A percentile compares a stretch with the other conserved stretches of the same genome.
Evolutionary conservation across 148 eudicot species (phyloP).

Genomic region (Rhododendron ovatum): DNA sequence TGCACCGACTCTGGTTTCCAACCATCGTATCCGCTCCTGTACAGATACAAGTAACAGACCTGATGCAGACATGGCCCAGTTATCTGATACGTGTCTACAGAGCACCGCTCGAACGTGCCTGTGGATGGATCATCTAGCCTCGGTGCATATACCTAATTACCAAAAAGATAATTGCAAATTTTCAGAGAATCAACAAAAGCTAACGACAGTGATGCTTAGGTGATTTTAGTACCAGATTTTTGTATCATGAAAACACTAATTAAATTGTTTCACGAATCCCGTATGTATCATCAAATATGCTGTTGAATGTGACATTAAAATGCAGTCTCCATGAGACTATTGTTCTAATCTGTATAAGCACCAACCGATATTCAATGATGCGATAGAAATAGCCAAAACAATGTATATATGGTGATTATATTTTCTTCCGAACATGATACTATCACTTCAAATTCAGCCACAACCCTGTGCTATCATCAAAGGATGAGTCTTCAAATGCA

Average conservation of each 20-base stretch:
- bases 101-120: slow-evolving; percentile 44
- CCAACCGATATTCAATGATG: not conserved
- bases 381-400: not conserved
- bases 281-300: not conserved
- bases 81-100: slow-evolving; percentile 35
- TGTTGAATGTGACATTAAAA: not conserved
- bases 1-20: slow-evolving; percentile 39
- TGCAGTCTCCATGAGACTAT: not conserved
- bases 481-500: not conserved
- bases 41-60: slow-evolving; percentile 44
- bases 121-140: slow-evolving; percentile 40
- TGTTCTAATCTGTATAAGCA: not conserved
- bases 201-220: not conserved
- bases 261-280: not conserved
- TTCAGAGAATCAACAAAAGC: not conserved
- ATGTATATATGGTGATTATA: not conserved
- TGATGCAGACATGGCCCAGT: slow-evolving; percentile 41
- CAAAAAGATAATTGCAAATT: not conserved
- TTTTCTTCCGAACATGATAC: not conserved
- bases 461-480: not conserved
- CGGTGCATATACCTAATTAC: slow-evolving; percentile 45
- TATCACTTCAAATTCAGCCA: not conserved
- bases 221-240: not conserved
- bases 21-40: slow-evolving; percentile 51
- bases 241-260: not conserved